Evolutionary conservation across 73 alveolate species (phyloP).

Genomic region (Halteria grandinella): DNA sequence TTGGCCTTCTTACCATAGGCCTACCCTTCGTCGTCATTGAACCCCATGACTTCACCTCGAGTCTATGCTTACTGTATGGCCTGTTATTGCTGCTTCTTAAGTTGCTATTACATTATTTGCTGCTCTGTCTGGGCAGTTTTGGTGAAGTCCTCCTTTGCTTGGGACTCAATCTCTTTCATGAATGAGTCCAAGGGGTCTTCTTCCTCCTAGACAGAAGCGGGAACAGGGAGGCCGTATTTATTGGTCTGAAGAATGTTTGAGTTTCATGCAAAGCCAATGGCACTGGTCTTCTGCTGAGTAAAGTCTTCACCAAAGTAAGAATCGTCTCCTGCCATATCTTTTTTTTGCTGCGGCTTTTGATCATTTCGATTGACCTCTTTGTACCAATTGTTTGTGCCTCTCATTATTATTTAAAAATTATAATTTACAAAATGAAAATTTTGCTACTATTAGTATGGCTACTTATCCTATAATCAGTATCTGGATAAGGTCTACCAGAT

Average conservation of each 20-base stretch:
- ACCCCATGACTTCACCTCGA: background rate
- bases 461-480: background rate
- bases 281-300: constrained; percentile 1
- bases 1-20: background rate
- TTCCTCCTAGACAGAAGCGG: background rate
- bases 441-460: background rate
- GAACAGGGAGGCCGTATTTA: constrained; percentile 23
- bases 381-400: background rate
- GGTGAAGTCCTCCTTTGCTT: background rate
- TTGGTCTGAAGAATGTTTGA: constrained; percentile 11
- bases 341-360: background rate
- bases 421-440: no score
- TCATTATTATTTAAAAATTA: no score
- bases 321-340: background rate
- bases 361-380: background rate
- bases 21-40: background rate
- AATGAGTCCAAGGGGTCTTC: constrained; percentile 40
- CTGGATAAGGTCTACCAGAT: background rate
- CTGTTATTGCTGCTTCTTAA: background rate
- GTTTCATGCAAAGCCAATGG: constrained; percentile 14
- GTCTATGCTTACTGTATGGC: background rate
- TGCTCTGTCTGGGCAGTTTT: background rate
- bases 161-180: constrained; percentile 13
- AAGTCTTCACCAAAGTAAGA: background rate
- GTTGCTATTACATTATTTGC: background rate